phyloP scores from a whole-genome alignment of 768 basidiomycete genomes.

The Cyclocybe aegerita region DNA sequence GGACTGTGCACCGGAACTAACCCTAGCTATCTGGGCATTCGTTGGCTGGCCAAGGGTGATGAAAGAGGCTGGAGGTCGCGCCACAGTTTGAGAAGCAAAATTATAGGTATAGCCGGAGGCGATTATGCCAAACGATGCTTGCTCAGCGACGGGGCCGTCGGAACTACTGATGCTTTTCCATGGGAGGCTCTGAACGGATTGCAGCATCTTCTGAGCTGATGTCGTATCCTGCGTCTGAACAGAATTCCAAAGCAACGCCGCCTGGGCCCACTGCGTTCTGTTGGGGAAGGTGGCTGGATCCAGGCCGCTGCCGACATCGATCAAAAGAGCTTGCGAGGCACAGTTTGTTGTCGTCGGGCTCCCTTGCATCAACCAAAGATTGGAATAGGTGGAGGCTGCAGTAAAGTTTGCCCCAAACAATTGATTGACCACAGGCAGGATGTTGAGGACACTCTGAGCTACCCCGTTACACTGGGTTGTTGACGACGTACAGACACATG shows the following conservation, averaged over 20 bases:
- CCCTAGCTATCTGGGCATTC: conserved; percentile 40
- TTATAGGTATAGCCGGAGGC: conserved; percentile 56
- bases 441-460: conserved; percentile 49
- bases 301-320: conserved; percentile 53
- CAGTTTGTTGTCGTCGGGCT: conserved; percentile 44
- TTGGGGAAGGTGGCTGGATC: conserved; percentile 40
- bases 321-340: conserved; percentile 48
- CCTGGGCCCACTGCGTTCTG: conserved; percentile 56
- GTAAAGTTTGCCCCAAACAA: conserved; percentile 49
- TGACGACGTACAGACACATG: conserved; percentile 56
- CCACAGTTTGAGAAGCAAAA: conserved; percentile 56
- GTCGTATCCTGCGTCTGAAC: conserved; percentile 47
- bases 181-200: conserved; percentile 46
- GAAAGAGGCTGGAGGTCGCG: conserved; percentile 45
- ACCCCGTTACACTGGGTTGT: conserved; percentile 47
- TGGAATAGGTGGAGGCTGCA: conserved; percentile 38
- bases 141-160: conserved; percentile 39
- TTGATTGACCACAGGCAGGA: conserved; percentile 49
- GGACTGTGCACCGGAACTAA: conserved; percentile 34
- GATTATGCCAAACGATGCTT: conserved; percentile 37
- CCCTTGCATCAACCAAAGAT: conserved; percentile 52
- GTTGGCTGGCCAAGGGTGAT: conserved; percentile 43
- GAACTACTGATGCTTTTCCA: conserved; percentile 40
- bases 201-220: conserved; percentile 37
- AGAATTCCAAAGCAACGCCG: conserved; percentile 61